phyloP scores from a whole-genome alignment of 2,329 filamentous ascomycete genomes.

The Hirsutella rhossiliensis region DNA sequence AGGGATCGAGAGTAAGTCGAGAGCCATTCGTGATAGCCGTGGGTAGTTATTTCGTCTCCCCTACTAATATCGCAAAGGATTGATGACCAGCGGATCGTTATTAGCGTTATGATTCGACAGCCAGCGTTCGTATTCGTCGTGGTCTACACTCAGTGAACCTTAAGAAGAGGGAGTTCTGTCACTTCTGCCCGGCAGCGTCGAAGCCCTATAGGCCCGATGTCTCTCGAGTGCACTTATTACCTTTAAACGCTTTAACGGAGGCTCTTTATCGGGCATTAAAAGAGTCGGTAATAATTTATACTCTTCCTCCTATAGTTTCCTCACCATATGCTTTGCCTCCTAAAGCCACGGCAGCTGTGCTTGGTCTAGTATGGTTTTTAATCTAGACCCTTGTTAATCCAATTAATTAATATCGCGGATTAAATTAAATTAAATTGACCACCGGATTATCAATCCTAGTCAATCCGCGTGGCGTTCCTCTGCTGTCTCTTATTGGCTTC shows the following conservation, averaged over 20 bases:
- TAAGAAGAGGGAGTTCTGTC: not conserved
- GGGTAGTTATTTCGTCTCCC: too few relatives aligned
- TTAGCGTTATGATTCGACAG: not conserved
- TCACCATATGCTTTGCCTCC: not conserved
- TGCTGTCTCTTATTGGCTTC: too few relatives aligned
- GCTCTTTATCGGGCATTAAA: not conserved
- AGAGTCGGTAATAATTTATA: not conserved
- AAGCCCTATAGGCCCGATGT: not conserved
- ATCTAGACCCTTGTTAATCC: too few relatives aligned
- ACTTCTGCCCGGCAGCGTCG: not conserved
- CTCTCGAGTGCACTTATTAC: too few relatives aligned
- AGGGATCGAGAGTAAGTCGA: too few relatives aligned
- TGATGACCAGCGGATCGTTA: not conserved
- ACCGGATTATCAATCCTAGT: too few relatives aligned
- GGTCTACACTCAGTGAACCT: not conserved
- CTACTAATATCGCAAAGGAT: slow-evolving; percentile 4
- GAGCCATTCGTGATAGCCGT: too few relatives aligned
- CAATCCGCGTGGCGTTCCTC: too few relatives aligned
- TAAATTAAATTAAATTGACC: too few relatives aligned
- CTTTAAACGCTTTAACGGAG: not conserved
- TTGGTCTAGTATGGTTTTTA: too few relatives aligned
- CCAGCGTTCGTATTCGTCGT: not conserved
- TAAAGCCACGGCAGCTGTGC: not conserved
- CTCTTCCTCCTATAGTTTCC: not conserved
- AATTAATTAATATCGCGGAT: too few relatives aligned